Evolutionary conservation across 2,329 filamentous ascomycete genomes (phyloP).

Genomic region (Xylariaceae sp.): DNA sequence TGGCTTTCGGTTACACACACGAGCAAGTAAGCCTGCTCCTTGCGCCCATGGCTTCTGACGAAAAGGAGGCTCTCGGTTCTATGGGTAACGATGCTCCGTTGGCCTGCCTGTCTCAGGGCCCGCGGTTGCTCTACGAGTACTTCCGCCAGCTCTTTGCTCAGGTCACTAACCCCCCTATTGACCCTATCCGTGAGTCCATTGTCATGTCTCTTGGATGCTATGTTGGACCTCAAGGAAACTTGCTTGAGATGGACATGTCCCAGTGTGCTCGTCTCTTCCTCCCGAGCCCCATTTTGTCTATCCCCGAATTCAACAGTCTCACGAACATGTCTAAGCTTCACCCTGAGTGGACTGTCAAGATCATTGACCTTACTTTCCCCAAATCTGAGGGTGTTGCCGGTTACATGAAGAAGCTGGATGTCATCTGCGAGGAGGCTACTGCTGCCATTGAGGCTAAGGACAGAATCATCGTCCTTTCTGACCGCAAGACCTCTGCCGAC

Average conservation of each 20-base stretch:
- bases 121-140: slow-evolving; percentile 88
- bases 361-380: slow-evolving; percentile 88
- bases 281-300: slow-evolving; percentile 81
- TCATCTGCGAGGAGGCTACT: slow-evolving; percentile 79
- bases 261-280: slow-evolving; percentile 84
- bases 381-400: slow-evolving; percentile 78
- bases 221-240: slow-evolving; percentile 89
- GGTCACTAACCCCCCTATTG: slow-evolving; percentile 96
- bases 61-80: slow-evolving; percentile 92
- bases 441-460: slow-evolving; percentile 78
- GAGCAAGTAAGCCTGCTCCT: slow-evolving; percentile 91
- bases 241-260: slow-evolving; percentile 85
- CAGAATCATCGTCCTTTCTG: slow-evolving; percentile 82
- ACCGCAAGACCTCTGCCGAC: slow-evolving; percentile 76
- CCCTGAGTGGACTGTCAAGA: slow-evolving; percentile 79
- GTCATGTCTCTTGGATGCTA: slow-evolving; percentile 98
- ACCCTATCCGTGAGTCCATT: slow-evolving; percentile 93
- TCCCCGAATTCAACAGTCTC: slow-evolving; percentile 84
- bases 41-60: slow-evolving; percentile 93
- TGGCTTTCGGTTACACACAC: slow-evolving; percentile 88
- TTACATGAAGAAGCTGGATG: slow-evolving; percentile 81
- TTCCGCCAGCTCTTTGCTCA: slow-evolving; percentile 97
- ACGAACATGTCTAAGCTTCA: slow-evolving; percentile 70
- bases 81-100: slow-evolving; percentile 97
- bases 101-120: slow-evolving; percentile 83